These are phyloP conservation scores for Pseudogymnoascus sp. DNA, from an alignment of 2,329 filamentous ascomycete genomes.

Conservation along the genomic window DNA sequence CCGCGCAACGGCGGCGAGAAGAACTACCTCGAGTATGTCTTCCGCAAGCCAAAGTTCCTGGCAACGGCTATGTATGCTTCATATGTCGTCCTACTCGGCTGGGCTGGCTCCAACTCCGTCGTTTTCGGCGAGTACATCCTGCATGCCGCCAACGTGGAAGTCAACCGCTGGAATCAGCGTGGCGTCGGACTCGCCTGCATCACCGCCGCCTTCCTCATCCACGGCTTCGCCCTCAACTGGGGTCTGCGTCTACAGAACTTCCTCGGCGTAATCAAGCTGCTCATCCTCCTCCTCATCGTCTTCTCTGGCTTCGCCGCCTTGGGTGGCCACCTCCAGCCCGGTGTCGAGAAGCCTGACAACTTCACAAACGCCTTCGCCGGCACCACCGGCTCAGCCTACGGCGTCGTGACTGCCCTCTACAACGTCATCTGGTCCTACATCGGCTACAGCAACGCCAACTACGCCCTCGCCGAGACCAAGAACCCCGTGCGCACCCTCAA, in stretches of 20 bases:
- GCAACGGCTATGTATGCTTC: constrained; percentile 51
- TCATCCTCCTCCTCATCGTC: constrained; percentile 57
- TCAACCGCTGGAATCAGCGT: constrained; percentile 58
- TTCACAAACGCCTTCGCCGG: constrained; percentile 56
- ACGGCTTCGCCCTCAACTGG: constrained; percentile 55
- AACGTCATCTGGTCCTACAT: constrained; percentile 66
- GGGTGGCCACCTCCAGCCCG: constrained; percentile 42
- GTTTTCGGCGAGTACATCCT: constrained; percentile 65
- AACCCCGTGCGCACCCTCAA: constrained; percentile 57
- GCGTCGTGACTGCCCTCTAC: constrained; percentile 60
- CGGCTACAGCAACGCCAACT: constrained; percentile 62
- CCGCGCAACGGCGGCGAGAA: constrained; percentile 58
- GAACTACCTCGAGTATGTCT: constrained; percentile 60
- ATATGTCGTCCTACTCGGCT: constrained; percentile 55
- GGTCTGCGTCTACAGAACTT: constrained; percentile 59
- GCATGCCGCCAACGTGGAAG: constrained; percentile 53
- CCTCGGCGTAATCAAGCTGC: constrained; percentile 57
- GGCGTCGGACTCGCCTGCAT: constrained; percentile 59
- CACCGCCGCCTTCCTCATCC: constrained; percentile 55
- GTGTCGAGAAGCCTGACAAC: constrained; percentile 53
- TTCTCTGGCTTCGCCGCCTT: constrained; percentile 54
- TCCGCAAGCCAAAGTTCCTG: constrained; percentile 51
- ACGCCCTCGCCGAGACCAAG: constrained; percentile 55
- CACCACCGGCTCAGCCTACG: constrained; percentile 57
- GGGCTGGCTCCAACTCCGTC: constrained; percentile 59